phyloP scores from a whole-genome alignment of 495 filamentous ascomycete species.

The Cercophora sp. region DNA sequence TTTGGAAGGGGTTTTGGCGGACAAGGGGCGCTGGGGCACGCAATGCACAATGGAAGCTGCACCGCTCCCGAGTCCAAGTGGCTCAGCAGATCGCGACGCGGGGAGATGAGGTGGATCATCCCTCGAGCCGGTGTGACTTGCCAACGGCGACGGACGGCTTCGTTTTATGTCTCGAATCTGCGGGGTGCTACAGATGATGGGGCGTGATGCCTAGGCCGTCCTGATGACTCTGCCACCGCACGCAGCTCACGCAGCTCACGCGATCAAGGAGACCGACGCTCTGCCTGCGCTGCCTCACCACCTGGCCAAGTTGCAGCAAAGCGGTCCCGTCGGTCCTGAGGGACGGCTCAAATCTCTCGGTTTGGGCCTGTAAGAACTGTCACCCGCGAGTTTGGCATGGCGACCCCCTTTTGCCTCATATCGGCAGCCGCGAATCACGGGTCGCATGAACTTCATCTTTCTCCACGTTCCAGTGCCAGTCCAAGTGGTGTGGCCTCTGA shows the following conservation, averaged over 20 bases:
- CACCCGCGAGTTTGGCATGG: slow-evolving; percentile 7
- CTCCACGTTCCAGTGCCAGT: too few species aligned
- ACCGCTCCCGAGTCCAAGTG: neutral
- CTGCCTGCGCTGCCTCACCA: neutral
- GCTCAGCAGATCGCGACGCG: slow-evolving; percentile 11
- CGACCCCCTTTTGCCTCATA: slow-evolving; percentile 8
- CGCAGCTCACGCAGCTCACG: too few species aligned
- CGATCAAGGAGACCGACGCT: neutral
- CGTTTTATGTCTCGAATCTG: slow-evolving; percentile 8
- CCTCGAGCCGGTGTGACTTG: neutral
- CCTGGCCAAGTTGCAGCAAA: neutral
- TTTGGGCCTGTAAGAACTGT: slow-evolving; percentile 4
- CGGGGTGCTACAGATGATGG: neutral
- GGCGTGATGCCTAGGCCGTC: neutral
- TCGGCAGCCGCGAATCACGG: slow-evolving; percentile 10
- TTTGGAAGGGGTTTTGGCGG: too few species aligned
- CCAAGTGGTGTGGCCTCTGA: too few species aligned
- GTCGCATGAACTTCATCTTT: neutral
- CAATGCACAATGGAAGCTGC: neutral
- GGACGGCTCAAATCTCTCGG: slow-evolving; percentile 3
- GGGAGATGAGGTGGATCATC: slow-evolving; percentile 12
- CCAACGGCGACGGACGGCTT: neutral
- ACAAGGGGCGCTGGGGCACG: slow-evolving; percentile 1
- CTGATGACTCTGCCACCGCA: neutral
- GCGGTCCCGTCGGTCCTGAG: neutral